Conservation (phyloP, 345 rosid genomes). For the Capsella bursapastoris region DNA sequence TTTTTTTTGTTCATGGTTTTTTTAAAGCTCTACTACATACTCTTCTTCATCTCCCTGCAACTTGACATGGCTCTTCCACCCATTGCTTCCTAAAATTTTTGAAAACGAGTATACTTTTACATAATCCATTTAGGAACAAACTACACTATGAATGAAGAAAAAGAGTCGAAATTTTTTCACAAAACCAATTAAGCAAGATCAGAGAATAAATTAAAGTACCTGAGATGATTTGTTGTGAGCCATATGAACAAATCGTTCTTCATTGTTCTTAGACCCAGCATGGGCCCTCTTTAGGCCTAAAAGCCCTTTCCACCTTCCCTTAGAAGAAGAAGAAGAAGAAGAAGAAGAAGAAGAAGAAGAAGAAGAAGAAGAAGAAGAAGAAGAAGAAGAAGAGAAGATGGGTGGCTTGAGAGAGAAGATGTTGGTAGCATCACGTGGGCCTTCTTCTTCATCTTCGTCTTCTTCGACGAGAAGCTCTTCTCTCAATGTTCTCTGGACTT, state of each 20-base stretch:
- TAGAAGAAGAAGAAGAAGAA: conserved; percentile 47
- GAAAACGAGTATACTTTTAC: neutral
- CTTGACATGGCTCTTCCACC: conserved; percentile 61
- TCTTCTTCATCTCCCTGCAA: conserved; percentile 69
- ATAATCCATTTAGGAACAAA: neutral
- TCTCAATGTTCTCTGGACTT: conserved; percentile 78
- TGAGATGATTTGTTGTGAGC: conserved; percentile 49
- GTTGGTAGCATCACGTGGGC: conserved; percentile 46
- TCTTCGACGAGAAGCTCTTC: conserved; percentile 85
- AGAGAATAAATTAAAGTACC: conserved; percentile 32
- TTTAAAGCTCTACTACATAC: conserved; percentile 50
- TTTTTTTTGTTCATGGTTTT: neutral
- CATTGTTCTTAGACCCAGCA: conserved; percentile 70
- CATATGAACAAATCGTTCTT: conserved; percentile 50
- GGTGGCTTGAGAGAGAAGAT: conserved; percentile 60
- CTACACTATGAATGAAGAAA: neutral
- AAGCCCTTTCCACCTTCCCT: conserved; percentile 80
- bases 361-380: conserved; percentile 44
- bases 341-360: conserved; percentile 40
- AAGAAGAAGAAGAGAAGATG: conserved; percentile 33
- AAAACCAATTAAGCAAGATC: neutral
- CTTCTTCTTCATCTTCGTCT: conserved; percentile 42
- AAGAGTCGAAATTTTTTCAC: neutral
- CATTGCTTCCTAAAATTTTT: conserved; percentile 33
- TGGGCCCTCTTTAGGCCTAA: conserved; percentile 76